These are phyloP conservation scores for Mortierella sp. DNA, from an alignment of 371 early-diverging fungal genomes.

Conservation along the genomic window DNA sequence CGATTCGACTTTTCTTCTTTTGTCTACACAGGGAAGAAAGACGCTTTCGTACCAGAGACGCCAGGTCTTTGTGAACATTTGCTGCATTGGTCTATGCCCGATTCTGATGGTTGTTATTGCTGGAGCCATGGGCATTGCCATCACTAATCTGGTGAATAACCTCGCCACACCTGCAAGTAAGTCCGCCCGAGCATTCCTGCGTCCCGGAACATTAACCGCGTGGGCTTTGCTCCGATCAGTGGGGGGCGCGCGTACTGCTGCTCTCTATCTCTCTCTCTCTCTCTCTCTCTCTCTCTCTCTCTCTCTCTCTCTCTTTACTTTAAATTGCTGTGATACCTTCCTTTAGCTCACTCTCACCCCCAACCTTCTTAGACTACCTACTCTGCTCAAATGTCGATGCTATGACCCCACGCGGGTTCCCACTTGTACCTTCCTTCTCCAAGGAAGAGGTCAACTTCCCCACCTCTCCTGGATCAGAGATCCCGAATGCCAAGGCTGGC, in stretches of 20 bases:
- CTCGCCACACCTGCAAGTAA: slow-evolving; percentile 44
- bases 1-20: not conserved
- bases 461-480: slow-evolving; percentile 35
- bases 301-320: too few relatives aligned
- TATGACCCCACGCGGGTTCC: slow-evolving; percentile 50
- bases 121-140: slow-evolving; percentile 57
- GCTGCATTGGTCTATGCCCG: slow-evolving; percentile 73
- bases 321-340: too few relatives aligned
- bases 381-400: slow-evolving; percentile 47
- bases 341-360: too few relatives aligned
- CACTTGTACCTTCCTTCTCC: slow-evolving; percentile 24
- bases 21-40: slow-evolving; percentile 58
- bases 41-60: slow-evolving; percentile 75
- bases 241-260: too few relatives aligned
- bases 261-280: too few relatives aligned
- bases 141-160: slow-evolving; percentile 50
- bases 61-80: slow-evolving; percentile 76
- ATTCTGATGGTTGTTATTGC: slow-evolving; percentile 68
- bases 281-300: too few relatives aligned
- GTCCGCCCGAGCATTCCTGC: slow-evolving; percentile 8
- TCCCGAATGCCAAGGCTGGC: slow-evolving; percentile 40
- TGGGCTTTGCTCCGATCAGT: too few relatives aligned
- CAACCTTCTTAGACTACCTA: slow-evolving; percentile 25
- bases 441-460: slow-evolving; percentile 37
- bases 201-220: not conserved